These are phyloP conservation scores for Penicillium paradoxum DNA, from an alignment of 495 filamentous ascomycete genomes.

Conservation along the genomic window DNA sequence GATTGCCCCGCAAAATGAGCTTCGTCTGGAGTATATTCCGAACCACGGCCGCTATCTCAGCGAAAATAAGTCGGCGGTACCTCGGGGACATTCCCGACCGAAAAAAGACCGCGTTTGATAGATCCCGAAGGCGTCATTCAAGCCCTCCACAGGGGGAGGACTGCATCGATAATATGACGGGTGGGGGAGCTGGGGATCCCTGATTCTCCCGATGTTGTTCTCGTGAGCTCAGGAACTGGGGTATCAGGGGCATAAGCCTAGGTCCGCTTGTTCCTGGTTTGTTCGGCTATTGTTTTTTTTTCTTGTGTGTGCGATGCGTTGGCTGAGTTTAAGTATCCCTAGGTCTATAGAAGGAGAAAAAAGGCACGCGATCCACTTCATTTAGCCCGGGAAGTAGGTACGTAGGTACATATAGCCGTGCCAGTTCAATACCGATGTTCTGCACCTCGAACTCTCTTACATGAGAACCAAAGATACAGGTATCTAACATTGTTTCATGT, in stretches of 20 bases:
- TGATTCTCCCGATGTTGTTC: constrained; percentile 31
- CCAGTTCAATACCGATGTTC: no score
- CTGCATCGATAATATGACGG: constrained; percentile 21
- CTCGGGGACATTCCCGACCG: constrained; percentile 18
- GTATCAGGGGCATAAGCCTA: background rate
- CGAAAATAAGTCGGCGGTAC: constrained; percentile 27
- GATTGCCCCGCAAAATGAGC: background rate
- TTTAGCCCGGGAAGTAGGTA: no score
- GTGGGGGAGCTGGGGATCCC: constrained; percentile 13
- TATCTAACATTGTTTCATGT: background rate
- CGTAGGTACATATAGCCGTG: no score
- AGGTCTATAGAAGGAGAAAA: no score
- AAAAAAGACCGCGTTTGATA: constrained; percentile 12
- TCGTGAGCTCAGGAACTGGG: constrained; percentile 14
- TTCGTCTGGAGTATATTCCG: background rate
- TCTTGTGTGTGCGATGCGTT: background rate
- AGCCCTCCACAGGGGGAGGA: constrained; percentile 2
- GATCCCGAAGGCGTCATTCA: constrained; percentile 19
- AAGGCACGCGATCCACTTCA: no score
- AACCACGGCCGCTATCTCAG: background rate
- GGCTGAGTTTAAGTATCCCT: no score
- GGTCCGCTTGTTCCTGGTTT: no score
- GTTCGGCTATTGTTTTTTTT: background rate
- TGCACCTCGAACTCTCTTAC: background rate
- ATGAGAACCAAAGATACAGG: background rate